These are phyloP conservation scores for Apiospora kogelbergensis DNA, from an alignment of 2,329 filamentous ascomycete species.

Conservation along the genomic window DNA sequence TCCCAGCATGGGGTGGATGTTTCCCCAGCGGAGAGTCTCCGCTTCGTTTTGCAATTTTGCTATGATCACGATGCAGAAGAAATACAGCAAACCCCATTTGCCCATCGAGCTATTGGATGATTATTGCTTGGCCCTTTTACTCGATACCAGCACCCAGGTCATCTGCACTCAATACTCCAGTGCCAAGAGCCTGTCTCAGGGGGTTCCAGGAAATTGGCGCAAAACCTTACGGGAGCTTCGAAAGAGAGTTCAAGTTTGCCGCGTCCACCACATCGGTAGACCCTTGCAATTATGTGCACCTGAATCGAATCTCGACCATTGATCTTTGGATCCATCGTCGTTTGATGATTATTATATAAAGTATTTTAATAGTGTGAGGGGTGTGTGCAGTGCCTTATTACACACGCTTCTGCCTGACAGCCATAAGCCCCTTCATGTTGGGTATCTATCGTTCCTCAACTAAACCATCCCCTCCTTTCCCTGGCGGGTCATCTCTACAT, in stretches of 20 bases:
- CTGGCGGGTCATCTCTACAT: constrained; percentile 1
- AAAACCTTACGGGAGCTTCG: background rate
- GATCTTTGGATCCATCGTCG: background rate
- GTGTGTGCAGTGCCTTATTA: too few species aligned
- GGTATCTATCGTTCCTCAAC: background rate
- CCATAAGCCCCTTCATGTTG: background rate
- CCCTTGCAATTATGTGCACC: background rate
- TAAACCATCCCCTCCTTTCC: background rate
- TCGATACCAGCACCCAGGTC: background rate
- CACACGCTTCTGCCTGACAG: background rate
- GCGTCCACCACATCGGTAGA: background rate
- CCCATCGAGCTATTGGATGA: background rate
- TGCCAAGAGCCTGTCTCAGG: background rate
- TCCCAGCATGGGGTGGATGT: background rate
- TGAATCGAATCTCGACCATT: background rate
- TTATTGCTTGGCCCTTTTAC: background rate
- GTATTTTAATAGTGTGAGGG: too few species aligned
- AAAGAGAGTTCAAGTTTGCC: background rate
- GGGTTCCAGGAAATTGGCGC: background rate
- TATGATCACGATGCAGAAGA: background rate
- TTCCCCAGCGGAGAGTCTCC: background rate
- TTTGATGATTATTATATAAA: background rate
- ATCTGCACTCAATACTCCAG: background rate
- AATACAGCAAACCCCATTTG: background rate
- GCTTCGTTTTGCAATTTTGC: background rate